Evolutionary conservation across 306 rosid species (phyloP), one percentile per base, ranked within the genome.

Genomic region (Quercus agrifolia): DNA sequence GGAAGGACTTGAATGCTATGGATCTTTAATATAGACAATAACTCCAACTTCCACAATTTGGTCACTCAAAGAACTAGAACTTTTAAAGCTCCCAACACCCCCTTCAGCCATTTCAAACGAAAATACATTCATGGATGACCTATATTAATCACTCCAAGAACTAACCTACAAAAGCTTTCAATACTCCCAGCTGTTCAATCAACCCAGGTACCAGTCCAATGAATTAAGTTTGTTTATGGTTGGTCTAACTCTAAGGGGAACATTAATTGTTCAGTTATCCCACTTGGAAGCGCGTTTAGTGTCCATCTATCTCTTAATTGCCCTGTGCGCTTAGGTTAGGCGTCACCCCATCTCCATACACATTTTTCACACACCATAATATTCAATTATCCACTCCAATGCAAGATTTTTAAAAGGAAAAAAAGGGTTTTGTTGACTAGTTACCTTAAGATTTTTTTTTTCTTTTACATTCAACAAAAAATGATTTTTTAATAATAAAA

Each of bases 51-150:
- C 91, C 91, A 75, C 86, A 82, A 80, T 81, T 85, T 86, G 85
- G 73, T 88, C 85, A 79, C 92, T 83, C 83, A 58, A 78, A 81
- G 79, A 85, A 75, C 83, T 67, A 81, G 20, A 74, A 72, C 77
- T 84, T 84, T 89, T 77, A 88, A 92, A 88, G 90, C 90, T 84
- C 90, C 85, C 96, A 89, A 88, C 93, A 88, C 91, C 93, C 89
- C 56, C 83, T 73, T 78, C 88, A 74, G 31, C 89, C 89, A 87
- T 88, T 68, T 84, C 69, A 87, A 86, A 83, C 84, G 52, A 79
- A 87, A 82, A 76, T 79, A 80, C 81, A 41, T 77, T 77, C 82
- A 74, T 79, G 56, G 88, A 78, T 79, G 77, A 73, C 87, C 80
- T 63, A 79, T 82, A 54, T 82, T 86, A 79, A 85, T 67, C 86